Percentiles rank a stretch among this genome's conserved stretches.
phyloP scores from a whole-genome alignment of 2,329 filamentous ascomycete species.

The Colletotrichum cordylinicola region DNA sequence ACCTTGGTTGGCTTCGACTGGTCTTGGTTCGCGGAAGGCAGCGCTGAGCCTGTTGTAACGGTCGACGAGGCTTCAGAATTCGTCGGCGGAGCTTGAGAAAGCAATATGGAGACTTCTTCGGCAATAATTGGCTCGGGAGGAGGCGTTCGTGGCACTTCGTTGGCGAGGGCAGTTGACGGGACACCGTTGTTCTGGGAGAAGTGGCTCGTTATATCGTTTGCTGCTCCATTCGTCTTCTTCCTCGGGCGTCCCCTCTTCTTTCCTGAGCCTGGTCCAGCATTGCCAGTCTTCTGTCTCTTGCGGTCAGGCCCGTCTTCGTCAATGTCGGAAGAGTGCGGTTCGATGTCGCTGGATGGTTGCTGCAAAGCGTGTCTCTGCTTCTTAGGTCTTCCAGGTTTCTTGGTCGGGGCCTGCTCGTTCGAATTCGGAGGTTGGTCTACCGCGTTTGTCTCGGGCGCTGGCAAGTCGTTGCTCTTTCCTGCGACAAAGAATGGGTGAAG shows the following conservation, averaged over 20 bases:
- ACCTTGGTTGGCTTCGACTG: constrained; percentile 39
- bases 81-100: not conserved
- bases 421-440: not conserved
- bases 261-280: constrained; percentile 20
- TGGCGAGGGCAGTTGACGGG: not conserved
- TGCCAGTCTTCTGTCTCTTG: constrained; percentile 31
- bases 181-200: constrained; percentile 18
- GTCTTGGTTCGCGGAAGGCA: not conserved
- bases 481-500: constrained; percentile 62
- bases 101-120: not conserved
- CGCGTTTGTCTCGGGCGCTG: not conserved
- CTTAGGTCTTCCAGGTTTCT: not conserved
- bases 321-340: constrained; percentile 1
- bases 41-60: not conserved
- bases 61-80: not conserved
- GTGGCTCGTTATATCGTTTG: constrained; percentile 27
- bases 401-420: not conserved
- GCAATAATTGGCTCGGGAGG: not conserved
- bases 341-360: constrained; percentile 2
- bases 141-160: not conserved
- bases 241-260: constrained; percentile 26
- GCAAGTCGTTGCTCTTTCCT: not conserved
- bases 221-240: constrained; percentile 28
- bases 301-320: constrained; percentile 18
- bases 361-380: not conserved